phyloP scores from a whole-genome alignment of 1,284 basidiomycete species.

The Ustilago bromivora region DNA sequence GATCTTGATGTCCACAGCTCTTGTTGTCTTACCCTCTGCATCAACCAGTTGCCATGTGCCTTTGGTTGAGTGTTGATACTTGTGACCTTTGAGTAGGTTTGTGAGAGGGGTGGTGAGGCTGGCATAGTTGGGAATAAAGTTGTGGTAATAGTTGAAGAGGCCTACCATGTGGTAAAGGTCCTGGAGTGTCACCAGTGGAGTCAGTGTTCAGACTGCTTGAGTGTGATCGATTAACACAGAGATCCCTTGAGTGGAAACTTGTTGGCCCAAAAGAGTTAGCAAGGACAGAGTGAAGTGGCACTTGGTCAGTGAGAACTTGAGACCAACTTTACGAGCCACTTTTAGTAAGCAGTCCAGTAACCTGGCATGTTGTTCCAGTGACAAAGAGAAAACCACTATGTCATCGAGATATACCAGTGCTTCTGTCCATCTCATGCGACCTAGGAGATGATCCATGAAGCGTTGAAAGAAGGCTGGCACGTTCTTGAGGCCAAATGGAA shows the following conservation, averaged over 20 bases:
- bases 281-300: constrained; percentile 1
- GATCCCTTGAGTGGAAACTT: not conserved
- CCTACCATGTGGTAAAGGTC: constrained; percentile 11
- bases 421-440: constrained; percentile 4
- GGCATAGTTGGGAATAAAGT: constrained; percentile 14
- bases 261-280: not conserved
- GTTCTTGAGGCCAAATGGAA: not conserved
- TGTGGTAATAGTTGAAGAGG: constrained; percentile 16
- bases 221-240: not conserved
- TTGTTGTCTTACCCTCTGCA: not conserved
- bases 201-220: too few relatives aligned
- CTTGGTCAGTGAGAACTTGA: constrained; percentile 1
- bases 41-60: constrained; percentile 9
- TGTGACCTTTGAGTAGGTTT: not conserved
- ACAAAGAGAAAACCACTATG: not conserved
- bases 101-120: constrained; percentile 3
- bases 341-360: not conserved
- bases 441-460: constrained; percentile 3
- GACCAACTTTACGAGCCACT: not conserved
- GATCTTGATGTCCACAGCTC: not conserved
- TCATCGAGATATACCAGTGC: not conserved
- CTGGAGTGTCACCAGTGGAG: not conserved
- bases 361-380: not conserved
- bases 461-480: not conserved
- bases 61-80: too few relatives aligned